Base-by-base conservation (phyloP, 2,329 filamentous ascomycete genomes). In the Aschersonia sp. region DNA sequence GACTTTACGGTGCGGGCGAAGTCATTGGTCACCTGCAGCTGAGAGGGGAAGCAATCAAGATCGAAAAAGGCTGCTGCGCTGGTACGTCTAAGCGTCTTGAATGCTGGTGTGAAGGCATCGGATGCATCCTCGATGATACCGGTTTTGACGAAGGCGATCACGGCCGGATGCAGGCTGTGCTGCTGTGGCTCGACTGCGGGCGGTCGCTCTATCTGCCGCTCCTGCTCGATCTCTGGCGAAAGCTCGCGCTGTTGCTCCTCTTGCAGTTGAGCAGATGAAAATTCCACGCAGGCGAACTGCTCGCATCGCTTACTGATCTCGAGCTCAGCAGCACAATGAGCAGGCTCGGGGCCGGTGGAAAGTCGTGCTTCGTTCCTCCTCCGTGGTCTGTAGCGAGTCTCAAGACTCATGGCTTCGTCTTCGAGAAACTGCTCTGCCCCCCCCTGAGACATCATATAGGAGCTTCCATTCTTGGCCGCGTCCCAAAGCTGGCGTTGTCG, bases 211-310 rank as follows among this genome's bases (percentile, higher is more conserved):
- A 76, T 53, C 45, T 83, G 63, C 1, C 69, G 63, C 54, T 86
- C 77, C 30, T 72, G 62, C 52, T 86, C 77, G 1, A 76, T 69
- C 51, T 87, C 81, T 0, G 78, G 78, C 0, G 76, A 68, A 0
- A 87, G 63, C 51, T 86, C 83, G 0, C 81, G 69, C 56, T 87
- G 82, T 52, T 86, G 79, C 49, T 87, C 83, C 54, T 85, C 11
- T 42, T 48, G 42, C 4, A 47, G 11, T 14, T 22, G 33, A 12
- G 46, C 14, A 39, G 29, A 31, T 35, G 30, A 30, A 9, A 30
- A 47, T 31, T 12, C 43, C 46, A 37, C 41, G 46, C 8, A 7
- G 5, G 30, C 43, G 39, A 30, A 47, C 43, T 30, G 43, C 46
- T 8, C 33, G 29, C 2, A 29, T 4, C 14, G n/a, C 39, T 37